Conservation (phyloP, 2,329 filamentous ascomycete species). For the Diaporthe ilicicola region DNA sequence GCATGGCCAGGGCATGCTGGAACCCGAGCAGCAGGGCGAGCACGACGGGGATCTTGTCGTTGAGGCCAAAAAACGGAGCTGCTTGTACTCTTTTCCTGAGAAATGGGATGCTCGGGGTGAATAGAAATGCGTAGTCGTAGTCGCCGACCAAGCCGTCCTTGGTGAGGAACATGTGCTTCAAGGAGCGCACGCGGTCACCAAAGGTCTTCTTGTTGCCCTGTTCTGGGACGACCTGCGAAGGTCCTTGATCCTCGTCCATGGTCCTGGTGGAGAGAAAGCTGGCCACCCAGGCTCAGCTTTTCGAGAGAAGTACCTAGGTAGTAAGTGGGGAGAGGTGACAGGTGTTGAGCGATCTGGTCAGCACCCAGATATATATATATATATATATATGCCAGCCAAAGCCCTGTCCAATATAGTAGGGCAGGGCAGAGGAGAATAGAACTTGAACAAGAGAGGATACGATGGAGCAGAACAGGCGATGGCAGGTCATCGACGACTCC, state of each 20-base stretch:
- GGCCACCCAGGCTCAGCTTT: background rate
- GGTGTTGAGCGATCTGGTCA: background rate
- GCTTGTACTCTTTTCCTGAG: slow-evolving; percentile 67
- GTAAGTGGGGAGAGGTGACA: background rate
- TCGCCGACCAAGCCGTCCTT: slow-evolving; percentile 80
- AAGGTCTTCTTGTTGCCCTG: slow-evolving; percentile 44
- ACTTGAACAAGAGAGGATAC: too few species aligned
- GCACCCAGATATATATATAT: background rate
- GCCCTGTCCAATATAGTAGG: background rate
- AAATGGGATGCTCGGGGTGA: slow-evolving; percentile 84
- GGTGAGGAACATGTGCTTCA: slow-evolving; percentile 58
- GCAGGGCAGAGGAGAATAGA: background rate
- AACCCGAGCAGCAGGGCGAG: slow-evolving; percentile 79
- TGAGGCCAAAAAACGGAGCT: slow-evolving; percentile 86
- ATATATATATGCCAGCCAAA: too few species aligned
- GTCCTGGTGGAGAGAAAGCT: slow-evolving; percentile 7
- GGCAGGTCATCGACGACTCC: background rate
- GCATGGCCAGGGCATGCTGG: slow-evolving; percentile 82
- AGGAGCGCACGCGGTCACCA: slow-evolving; percentile 40
- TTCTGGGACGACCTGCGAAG: slow-evolving; percentile 57
- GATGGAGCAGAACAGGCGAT: background rate
- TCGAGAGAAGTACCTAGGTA: background rate
- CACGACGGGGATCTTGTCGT: slow-evolving; percentile 79
- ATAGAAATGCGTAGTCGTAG: slow-evolving; percentile 92
- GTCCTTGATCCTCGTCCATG: slow-evolving; percentile 67